A percentile compares a stretch with the other conserved stretches of the same genome.
Conservation (phyloP, 2,329 filamentous ascomycete genomes). For the Diplocarpon rosae region DNA sequence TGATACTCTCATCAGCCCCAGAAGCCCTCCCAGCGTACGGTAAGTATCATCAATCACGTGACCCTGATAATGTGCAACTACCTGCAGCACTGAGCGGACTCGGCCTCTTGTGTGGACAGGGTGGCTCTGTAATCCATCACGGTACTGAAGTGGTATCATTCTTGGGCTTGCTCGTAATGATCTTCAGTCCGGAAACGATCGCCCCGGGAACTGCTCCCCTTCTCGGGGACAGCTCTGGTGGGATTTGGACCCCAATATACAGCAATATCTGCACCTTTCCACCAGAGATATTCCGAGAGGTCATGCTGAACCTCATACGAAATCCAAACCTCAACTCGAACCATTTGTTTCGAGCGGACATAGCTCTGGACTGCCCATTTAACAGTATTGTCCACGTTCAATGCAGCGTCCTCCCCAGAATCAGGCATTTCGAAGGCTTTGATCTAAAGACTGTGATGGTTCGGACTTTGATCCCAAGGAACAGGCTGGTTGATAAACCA, state of each 20-base stretch:
- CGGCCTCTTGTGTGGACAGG: no score
- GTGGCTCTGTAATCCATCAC: no score
- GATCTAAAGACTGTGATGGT: slow-evolving; percentile 54
- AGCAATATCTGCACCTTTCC: slow-evolving; percentile 50
- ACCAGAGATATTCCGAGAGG: slow-evolving; percentile 48
- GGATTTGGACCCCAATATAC: slow-evolving; percentile 43
- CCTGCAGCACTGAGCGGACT: no score
- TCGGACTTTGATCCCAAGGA: slow-evolving; percentile 70
- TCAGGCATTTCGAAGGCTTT: slow-evolving; percentile 37
- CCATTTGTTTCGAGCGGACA: slow-evolving; percentile 69
- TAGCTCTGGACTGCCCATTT: slow-evolving; percentile 43
- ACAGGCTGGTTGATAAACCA: slow-evolving; percentile 61
- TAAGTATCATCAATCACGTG: no score
- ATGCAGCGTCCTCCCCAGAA: slow-evolving; percentile 26
- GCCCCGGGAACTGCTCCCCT: slow-evolving; percentile 28
- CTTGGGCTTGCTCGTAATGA: slow-evolving; percentile 1
- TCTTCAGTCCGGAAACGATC: slow-evolving; percentile 11
- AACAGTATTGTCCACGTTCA: slow-evolving; percentile 25
- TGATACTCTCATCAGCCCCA: no score
- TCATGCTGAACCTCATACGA: slow-evolving; percentile 63
- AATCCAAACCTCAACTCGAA: slow-evolving; percentile 74
- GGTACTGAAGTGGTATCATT: no score
- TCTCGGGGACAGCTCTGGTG: slow-evolving; percentile 28
- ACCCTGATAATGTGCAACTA: no score
- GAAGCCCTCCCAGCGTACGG: no score